A percentile compares a stretch with the other conserved stretches of the same genome.
Evolutionary conservation across 164 flowering plant species (phyloP).

Genomic region (Stephania japonica): DNA sequence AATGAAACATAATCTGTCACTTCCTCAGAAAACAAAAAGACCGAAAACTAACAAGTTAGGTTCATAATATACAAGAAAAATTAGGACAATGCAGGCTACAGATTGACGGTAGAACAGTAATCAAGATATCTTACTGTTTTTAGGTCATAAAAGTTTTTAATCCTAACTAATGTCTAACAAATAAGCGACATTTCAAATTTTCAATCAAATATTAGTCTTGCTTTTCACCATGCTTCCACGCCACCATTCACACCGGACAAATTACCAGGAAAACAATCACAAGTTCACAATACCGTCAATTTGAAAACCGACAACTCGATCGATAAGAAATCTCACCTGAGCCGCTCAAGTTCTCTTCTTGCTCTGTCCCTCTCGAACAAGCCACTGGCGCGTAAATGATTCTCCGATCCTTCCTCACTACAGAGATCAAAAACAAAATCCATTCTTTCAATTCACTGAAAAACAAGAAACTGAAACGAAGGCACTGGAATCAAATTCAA

Average conservation of each 20-base stretch:
- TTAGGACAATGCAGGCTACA: neutral
- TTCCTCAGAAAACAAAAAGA: neutral
- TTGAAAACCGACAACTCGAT: neutral
- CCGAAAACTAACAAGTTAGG: neutral
- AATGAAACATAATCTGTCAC: neutral
- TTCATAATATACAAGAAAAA: neutral
- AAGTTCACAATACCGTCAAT: neutral
- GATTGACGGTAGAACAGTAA: neutral
- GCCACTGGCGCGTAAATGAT: slow-evolving; percentile 20
- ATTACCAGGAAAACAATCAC: neutral
- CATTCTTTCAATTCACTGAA: neutral
- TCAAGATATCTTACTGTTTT: neutral
- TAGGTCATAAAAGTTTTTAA: neutral
- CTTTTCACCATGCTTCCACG: neutral
- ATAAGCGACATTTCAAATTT: neutral
- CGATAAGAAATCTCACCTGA: slow-evolving; percentile 28
- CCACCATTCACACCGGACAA: no score
- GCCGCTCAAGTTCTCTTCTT: slow-evolving; percentile 31
- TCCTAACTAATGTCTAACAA: neutral
- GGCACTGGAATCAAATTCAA: neutral
- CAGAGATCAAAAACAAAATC: slow-evolving; percentile 1
- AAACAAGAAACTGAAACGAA: neutral
- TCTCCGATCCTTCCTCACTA: slow-evolving; percentile 23
- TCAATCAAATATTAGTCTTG: neutral
- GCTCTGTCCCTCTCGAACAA: slow-evolving; percentile 36